Conservation (phyloP, 345 rosid species). For the Lepidium africanum region DNA sequence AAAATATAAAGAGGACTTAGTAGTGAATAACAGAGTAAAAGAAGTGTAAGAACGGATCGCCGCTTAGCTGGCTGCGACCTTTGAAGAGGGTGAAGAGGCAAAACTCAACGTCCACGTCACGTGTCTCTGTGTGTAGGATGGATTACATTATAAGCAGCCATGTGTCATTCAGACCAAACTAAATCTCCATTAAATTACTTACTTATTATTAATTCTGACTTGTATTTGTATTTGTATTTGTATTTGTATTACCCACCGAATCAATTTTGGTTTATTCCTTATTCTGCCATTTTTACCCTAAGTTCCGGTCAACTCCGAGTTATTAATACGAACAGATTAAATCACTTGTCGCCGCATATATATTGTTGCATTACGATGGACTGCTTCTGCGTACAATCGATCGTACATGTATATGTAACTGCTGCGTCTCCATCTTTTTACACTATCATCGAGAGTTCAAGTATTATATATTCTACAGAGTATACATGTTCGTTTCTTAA, state of each 20-base stretch:
- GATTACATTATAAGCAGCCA: neutral
- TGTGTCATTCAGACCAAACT: neutral
- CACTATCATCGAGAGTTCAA: too few relatives aligned
- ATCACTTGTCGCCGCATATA: neutral
- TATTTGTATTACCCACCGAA: slow-evolving; percentile 4
- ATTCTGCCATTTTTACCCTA: neutral
- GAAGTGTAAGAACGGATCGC: neutral
- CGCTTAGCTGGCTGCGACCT: slow-evolving; percentile 20
- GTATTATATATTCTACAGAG: too few relatives aligned
- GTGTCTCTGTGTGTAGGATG: too few relatives aligned
- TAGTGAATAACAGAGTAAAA: too few relatives aligned
- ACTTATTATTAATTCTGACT: neutral
- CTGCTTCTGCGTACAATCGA: too few relatives aligned
- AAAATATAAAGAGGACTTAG: too few relatives aligned
- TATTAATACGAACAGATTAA: neutral
- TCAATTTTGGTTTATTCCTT: slow-evolving; percentile 23
- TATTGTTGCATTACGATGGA: neutral
- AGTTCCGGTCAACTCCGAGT: slow-evolving; percentile 7
- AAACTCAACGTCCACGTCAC: neutral
- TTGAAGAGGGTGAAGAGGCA: slow-evolving; percentile 11
- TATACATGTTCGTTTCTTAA: too few relatives aligned
- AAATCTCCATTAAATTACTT: neutral
- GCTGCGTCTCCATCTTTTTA: too few relatives aligned
- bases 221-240: neutral
- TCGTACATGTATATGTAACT: too few relatives aligned